Conservation (phyloP, 2,329 filamentous ascomycete species). For the Phialophora macrospora region DNA sequence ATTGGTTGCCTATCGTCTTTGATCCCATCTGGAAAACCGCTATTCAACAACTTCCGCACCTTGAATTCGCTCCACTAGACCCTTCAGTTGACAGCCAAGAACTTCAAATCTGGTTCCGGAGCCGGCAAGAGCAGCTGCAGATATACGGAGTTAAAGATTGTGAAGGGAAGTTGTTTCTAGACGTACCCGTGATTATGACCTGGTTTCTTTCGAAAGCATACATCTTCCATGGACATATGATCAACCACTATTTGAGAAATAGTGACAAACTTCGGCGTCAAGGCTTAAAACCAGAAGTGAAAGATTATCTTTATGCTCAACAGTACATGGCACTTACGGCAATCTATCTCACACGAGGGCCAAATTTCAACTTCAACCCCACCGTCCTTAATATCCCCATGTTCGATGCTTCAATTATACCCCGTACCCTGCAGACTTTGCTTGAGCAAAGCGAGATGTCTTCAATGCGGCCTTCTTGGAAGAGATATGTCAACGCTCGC, state of each 20-base stretch:
- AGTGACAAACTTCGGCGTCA: constrained; percentile 3
- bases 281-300: constrained; percentile 11
- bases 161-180: constrained; percentile 8
- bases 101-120: constrained; percentile 15
- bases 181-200: constrained; percentile 13
- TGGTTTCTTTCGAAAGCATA: constrained; percentile 16
- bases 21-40: constrained; percentile 13
- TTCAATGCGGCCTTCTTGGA: constrained; percentile 9
- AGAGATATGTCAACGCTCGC: constrained; percentile 17
- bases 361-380: constrained; percentile 16
- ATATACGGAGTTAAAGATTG: constrained; percentile 3
- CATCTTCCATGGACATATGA: constrained; percentile 19
- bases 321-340: constrained; percentile 24
- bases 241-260: constrained; percentile 15
- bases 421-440: constrained; percentile 7
- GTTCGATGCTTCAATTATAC: constrained; percentile 17
- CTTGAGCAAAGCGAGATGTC: constrained; percentile 5
- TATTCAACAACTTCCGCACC: constrained; percentile 2
- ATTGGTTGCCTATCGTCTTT: constrained; percentile 16
- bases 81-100: constrained; percentile 15
- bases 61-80: constrained; percentile 4
- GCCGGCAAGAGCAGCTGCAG: constrained; percentile 8
- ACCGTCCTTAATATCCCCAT: constrained; percentile 22
- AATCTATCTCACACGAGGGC: constrained; percentile 16
- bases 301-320: constrained; percentile 22